phyloP scores from a whole-genome alignment of 371 early-diverging fungal genomes.

The Mucor velutinosus region DNA sequence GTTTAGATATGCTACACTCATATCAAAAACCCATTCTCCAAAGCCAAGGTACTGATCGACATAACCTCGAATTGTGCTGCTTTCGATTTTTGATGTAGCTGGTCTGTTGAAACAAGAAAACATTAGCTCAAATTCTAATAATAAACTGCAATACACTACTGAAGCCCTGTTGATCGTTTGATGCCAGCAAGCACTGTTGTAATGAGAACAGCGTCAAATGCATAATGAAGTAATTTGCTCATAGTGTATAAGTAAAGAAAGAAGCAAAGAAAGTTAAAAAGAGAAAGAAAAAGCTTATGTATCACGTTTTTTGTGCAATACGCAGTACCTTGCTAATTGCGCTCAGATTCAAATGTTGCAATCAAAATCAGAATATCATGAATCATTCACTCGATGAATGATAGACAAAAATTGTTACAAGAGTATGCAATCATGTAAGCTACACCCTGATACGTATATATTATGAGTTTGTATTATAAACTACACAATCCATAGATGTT shows the following conservation, averaged over 20 bases:
- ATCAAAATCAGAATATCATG: no score
- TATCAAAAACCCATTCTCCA: constrained; percentile 72
- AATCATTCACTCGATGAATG: no score
- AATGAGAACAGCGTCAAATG: constrained; percentile 72
- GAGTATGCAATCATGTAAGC: no score
- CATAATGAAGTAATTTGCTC: constrained; percentile 64
- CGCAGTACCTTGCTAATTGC: not conserved
- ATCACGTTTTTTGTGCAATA: not conserved
- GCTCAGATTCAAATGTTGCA: no score
- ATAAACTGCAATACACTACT: constrained; percentile 33
- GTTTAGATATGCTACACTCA: constrained; percentile 56
- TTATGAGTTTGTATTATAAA: no score
- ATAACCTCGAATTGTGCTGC: constrained; percentile 52
- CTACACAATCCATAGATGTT: no score
- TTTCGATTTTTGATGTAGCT: constrained; percentile 58
- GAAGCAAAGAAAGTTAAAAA: not conserved
- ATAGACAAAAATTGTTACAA: no score
- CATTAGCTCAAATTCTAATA: not conserved
- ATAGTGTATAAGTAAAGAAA: constrained; percentile 10
- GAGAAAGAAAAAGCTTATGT: not conserved
- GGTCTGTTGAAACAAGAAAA: constrained; percentile 33
- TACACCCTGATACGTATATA: no score
- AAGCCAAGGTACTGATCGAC: constrained; percentile 65
- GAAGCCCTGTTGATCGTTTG: constrained; percentile 67
- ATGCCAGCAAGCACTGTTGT: constrained; percentile 79